Base-by-base conservation (phyloP, 2,329 filamentous ascomycete genomes). In the Teratosphaeria pseudoeucalypti region DNA sequence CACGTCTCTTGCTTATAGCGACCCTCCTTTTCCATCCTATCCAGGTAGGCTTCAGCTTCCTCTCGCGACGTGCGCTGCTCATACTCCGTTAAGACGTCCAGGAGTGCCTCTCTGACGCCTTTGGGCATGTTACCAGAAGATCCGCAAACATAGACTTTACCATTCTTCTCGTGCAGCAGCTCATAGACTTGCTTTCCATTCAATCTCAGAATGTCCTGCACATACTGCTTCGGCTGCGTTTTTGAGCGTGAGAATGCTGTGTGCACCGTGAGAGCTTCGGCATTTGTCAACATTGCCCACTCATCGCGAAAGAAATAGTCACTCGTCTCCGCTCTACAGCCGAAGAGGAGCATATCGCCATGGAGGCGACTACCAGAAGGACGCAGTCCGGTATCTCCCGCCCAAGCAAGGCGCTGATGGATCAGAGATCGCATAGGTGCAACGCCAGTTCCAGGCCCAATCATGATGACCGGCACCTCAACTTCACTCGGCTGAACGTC, bases 231-330 rank as follows among this genome's bases (percentile, higher is more conserved):
- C 57, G 81, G 75, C 37, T 72, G 70, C 67, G 76, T 56, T n/a
- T 87, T 84, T 64, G 91, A 88, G 47, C 88, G 75, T 2, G 87
- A 90, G 69, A 90, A 90, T 0, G 87, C 88, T 0, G 84, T 81
- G 57, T 81, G 75, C 2, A 88, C 79, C 6, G 78, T 74, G 6
- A 89, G 72, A 1, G 76, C 73, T 1, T 79, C 72, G 1, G 72
- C 60, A 1, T 70, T 63, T 6, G 72, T 64, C 1, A 85, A 64
- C 0, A 68, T 49, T 1, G 76, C 68, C 91, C 91, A 96, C 63
- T 97, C 92, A 0, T 85, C 73, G 5, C 78, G 73, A 71, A 94
- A 99, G 75, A 91, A 92, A 74, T 84, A 96, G 71, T 99, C 94
- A 0, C 86, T 82, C 0, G 76, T 67, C 11, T 78, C 75, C 67